A percentile compares a stretch with the other conserved stretches of the same genome.
Conservation (phyloP, 345 rosid species). For the Firmiana major region DNA sequence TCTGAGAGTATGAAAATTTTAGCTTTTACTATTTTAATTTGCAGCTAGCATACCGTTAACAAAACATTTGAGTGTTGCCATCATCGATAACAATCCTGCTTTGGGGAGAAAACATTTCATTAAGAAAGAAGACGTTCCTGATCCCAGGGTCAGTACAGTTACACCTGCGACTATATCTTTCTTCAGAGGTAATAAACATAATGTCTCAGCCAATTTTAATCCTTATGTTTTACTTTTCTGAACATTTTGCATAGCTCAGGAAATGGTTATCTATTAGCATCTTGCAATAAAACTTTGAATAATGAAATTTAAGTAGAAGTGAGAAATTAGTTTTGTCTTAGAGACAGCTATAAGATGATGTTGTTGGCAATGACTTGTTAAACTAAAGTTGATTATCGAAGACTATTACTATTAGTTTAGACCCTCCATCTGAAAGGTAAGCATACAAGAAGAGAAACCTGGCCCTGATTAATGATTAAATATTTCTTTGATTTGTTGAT, state of each 20-base stretch:
- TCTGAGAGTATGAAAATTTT: background rate
- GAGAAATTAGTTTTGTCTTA: background rate
- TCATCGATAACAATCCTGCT: constrained; percentile 83
- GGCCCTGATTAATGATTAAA: background rate
- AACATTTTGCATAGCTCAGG: background rate
- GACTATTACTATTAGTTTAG: background rate
- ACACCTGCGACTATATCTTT: constrained; percentile 79
- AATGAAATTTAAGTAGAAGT: background rate
- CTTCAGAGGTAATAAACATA: constrained; percentile 61
- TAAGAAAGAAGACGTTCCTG: constrained; percentile 70
- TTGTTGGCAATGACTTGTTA: background rate
- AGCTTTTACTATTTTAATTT: constrained; percentile 12
- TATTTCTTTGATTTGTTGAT: background rate
- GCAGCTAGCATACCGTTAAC: constrained; percentile 81
- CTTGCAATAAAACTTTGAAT: background rate
- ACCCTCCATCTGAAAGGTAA: background rate
- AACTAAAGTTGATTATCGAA: background rate
- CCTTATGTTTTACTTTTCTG: background rate
- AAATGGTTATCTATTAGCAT: background rate
- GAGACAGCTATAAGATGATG: background rate
- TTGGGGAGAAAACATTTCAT: constrained; percentile 41
- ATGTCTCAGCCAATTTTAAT: background rate
- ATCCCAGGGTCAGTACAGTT: constrained; percentile 90
- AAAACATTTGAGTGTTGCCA: constrained; percentile 75
- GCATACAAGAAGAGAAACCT: background rate